Evolutionary conservation across 768 basidiomycete genomes (phyloP), one percentile per base, ranked within the genome.

Genomic region (Cystobasidium ongulense): DNA sequence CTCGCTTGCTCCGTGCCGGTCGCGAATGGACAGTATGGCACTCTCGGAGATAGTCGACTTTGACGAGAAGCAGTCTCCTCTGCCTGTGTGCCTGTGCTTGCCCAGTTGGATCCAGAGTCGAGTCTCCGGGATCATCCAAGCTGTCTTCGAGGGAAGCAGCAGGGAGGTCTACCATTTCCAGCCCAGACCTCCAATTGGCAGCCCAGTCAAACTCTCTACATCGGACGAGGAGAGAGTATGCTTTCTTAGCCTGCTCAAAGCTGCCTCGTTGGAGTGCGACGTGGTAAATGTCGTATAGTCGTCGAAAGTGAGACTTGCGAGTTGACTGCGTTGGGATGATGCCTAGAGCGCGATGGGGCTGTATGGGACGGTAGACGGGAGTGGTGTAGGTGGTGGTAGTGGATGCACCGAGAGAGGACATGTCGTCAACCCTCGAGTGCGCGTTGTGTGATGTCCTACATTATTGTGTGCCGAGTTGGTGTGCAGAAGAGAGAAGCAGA

Each of bases 141-240:
- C 57, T 31, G 13, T 29, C 53, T 3, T 36, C 68, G 13, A 23
- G 17, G 10, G 31, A 27, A 23, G 35, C 53, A 0, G 25, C 18
- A 4, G 63, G 63, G 10, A 71, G 18, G n/a, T 54, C 29, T 31
- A 71, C 68, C 68, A 71, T 71, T 3, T 33, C 68, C 35, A 71
- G n/a, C 10, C 68, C 68, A n/a, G 3, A 36, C 54, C 68, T 54
- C 68, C 68, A 71, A 31, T 71, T 71, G 10, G 54, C 54, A 36
- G 68, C 59, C 59, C 73, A 63, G 35, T 64, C 33, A 59, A 72
- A 43, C 50, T 75, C 61, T 29, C n/a, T 52, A 41, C 59, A 75
- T n/a, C 74, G 25, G n/a, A 72, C 70, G 46, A 75, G 50, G 25
- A 75, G 66, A 46, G 54, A 23, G 33, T 57, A 75, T 25, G 67